These are phyloP conservation scores for Neocatenulostroma microsporum DNA, from an alignment of 2,329 filamentous ascomycete species.

Conservation along the genomic window DNA sequence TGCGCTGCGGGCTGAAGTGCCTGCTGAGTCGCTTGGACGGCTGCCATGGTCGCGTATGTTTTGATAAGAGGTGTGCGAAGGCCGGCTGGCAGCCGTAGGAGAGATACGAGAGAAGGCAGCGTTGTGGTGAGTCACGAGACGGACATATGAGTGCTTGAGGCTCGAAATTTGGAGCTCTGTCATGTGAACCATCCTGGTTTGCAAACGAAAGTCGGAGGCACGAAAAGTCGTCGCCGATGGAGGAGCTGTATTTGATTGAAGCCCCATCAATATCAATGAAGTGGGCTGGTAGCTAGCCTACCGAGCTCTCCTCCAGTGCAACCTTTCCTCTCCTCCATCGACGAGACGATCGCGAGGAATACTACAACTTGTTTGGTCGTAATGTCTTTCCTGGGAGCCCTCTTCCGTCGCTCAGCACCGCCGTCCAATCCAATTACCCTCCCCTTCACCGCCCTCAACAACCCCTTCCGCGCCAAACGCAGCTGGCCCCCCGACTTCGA, in stretches of 20 bases:
- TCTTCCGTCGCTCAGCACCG: slow-evolving; percentile 19
- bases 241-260: no score
- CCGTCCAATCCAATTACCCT: slow-evolving; percentile 17
- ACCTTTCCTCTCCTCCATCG: no score
- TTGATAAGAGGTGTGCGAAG: slow-evolving; percentile 16
- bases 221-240: no score
- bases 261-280: no score
- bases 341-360: no score
- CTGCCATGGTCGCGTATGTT: slow-evolving; percentile 34
- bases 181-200: no score
- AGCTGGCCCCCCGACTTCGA: slow-evolving; percentile 72
- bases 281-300: no score
- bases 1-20: slow-evolving; percentile 48
- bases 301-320: no score
- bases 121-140: slow-evolving; percentile 20
- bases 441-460: slow-evolving; percentile 39
- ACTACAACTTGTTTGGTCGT: no score
- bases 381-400: no score
- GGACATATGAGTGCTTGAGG: not conserved
- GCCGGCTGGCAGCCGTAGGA: slow-evolving; percentile 26
- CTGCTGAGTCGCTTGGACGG: slow-evolving; percentile 45
- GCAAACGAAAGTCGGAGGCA: no score
- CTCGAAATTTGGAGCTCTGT: not conserved
- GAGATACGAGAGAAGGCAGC: slow-evolving; percentile 15
- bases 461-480: slow-evolving; percentile 59